These are phyloP conservation scores for Mycocentrospora acerina DNA, from an alignment of 2,329 filamentous ascomycete genomes.

Conservation along the genomic window DNA sequence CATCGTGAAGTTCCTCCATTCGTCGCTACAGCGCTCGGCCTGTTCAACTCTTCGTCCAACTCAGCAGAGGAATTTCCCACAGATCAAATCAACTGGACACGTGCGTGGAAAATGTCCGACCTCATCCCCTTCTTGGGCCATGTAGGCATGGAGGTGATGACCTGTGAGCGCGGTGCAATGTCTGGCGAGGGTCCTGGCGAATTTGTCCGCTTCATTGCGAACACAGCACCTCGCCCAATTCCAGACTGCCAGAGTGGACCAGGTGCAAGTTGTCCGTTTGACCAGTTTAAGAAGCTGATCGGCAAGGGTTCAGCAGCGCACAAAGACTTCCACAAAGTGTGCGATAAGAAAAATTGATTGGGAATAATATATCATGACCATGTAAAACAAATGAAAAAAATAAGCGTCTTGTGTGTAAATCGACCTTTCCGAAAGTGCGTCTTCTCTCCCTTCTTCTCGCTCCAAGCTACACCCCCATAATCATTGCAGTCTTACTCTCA, in stretches of 20 bases:
- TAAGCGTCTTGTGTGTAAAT: too few relatives aligned
- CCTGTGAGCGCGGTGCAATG: conserved; percentile 56
- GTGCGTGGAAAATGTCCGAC: conserved; percentile 64
- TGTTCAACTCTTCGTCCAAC: conserved; percentile 68
- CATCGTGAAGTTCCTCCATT: conserved; percentile 68
- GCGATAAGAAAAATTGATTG: conserved; percentile 23
- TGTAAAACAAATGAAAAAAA: too few relatives aligned
- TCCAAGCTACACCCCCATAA: too few relatives aligned
- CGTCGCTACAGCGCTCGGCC: conserved; percentile 64
- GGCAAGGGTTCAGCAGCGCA: conserved; percentile 41
- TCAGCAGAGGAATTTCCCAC: conserved; percentile 63
- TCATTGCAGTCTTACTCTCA: too few relatives aligned
- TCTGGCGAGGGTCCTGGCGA: conserved; percentile 48
- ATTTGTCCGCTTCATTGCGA: conserved; percentile 55
- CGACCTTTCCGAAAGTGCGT: too few relatives aligned
- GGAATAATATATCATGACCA: not conserved
- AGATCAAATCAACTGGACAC: conserved; percentile 59
- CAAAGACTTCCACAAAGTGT: conserved; percentile 31
- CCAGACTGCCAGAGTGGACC: conserved; percentile 52
- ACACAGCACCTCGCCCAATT: conserved; percentile 52
- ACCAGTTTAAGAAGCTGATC: conserved; percentile 47
- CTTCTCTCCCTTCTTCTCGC: too few relatives aligned
- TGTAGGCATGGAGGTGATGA: conserved; percentile 64
- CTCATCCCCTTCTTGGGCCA: conserved; percentile 67
- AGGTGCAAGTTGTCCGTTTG: conserved; percentile 51